phyloP scores from a whole-genome alignment of 2,329 filamentous ascomycete genomes.

The Venturia oleaginea region DNA sequence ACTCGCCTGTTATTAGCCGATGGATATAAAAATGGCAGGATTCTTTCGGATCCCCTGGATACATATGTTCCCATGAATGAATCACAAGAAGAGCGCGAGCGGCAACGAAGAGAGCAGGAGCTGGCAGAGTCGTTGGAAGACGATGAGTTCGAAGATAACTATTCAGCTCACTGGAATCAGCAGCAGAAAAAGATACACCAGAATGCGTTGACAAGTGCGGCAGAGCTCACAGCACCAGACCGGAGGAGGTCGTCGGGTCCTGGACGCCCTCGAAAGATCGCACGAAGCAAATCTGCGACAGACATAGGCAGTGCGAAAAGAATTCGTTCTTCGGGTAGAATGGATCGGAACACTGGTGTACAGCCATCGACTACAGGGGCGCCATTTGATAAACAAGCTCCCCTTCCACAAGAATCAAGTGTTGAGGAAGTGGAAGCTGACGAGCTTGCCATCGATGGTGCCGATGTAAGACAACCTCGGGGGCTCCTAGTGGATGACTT shows the following conservation, averaged over 20 bases:
- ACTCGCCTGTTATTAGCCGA: neutral
- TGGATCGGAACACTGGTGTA: neutral
- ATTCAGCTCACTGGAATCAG: neutral
- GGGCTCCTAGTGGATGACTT: neutral
- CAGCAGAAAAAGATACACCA: slow-evolving; percentile 7
- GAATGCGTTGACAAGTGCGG: neutral
- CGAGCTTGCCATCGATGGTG: neutral
- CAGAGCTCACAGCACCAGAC: neutral
- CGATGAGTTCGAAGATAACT: slow-evolving; percentile 11
- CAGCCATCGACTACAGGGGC: neutral
- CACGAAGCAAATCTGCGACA: slow-evolving; percentile 9
- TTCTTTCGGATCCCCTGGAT: slow-evolving; percentile 10
- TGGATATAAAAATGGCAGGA: neutral
- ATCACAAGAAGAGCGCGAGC: slow-evolving; percentile 9
- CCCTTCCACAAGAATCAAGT: neutral
- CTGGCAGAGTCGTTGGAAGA: slow-evolving; percentile 10
- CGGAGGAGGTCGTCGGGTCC: neutral
- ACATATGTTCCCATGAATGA: slow-evolving; percentile 12
- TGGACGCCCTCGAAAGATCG: neutral
- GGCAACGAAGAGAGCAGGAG: neutral
- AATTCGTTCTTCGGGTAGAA: neutral
- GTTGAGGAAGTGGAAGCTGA: neutral
- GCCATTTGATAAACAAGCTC: neutral
- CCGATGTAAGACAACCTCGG: neutral
- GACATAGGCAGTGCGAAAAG: neutral